Conservation (phyloP, 148 eudicot species). For the Chenopodium quinoa region DNA sequence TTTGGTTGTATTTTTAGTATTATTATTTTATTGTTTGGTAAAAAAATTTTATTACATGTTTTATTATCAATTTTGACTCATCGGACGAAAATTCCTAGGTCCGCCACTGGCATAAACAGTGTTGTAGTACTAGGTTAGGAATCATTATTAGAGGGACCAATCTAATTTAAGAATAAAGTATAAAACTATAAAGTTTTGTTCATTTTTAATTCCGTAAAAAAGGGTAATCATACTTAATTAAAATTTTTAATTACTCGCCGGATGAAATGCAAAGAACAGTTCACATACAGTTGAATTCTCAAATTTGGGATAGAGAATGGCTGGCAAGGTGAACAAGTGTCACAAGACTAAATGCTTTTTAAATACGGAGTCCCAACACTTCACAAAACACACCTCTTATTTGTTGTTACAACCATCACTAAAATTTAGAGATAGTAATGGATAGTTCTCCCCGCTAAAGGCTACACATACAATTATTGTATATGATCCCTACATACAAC, state of each 20-base stretch:
- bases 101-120: slow-evolving; percentile 16
- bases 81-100: too few species aligned
- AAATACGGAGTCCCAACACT: neutral
- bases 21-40: too few species aligned
- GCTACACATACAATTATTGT: too few species aligned
- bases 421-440: too few species aligned
- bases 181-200: neutral
- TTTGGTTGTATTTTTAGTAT: too few species aligned
- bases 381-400: neutral
- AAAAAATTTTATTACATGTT: too few species aligned
- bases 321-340: neutral
- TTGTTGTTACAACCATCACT: neutral
- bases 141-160: slow-evolving; percentile 29
- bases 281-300: neutral
- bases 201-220: slow-evolving; percentile 5
- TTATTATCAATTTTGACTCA: too few species aligned
- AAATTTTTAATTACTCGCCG: neutral
- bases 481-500: too few species aligned
- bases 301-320: neutral
- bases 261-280: neutral
- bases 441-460: too few species aligned
- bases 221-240: neutral
- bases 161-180: neutral
- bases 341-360: neutral
- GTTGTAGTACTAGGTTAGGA: slow-evolving; percentile 16